Evolutionary conservation across 1,284 basidiomycete genomes (phyloP).

Genomic region (Ceratobasidium sp.): DNA sequence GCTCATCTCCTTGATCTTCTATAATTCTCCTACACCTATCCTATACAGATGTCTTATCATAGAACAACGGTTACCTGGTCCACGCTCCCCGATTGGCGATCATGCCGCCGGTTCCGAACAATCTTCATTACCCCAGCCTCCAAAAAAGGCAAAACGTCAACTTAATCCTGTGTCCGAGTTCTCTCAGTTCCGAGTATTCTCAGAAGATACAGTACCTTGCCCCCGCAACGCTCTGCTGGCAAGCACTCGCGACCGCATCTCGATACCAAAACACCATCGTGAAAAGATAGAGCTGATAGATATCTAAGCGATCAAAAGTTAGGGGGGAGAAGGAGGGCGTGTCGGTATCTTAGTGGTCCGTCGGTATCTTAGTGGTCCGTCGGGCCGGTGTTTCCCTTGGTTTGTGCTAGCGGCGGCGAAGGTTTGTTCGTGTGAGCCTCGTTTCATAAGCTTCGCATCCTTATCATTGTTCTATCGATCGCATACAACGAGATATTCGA

Average conservation of each 20-base stretch:
- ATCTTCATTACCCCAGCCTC: no score
- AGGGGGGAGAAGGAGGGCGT: not conserved
- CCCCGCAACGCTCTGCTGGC: conserved; percentile 16
- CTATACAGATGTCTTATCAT: not conserved
- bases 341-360: conserved; percentile 8
- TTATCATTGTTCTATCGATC: no score
- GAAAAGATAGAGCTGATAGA: not conserved
- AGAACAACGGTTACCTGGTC: not conserved
- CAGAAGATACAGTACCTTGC: no score
- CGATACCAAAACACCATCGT: not conserved
- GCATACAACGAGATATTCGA: no score
- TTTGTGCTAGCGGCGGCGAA: not conserved
- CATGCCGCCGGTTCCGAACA: not conserved
- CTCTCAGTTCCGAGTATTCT: no score
- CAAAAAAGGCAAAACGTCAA: no score
- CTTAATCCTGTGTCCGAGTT: no score
- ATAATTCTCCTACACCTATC: no score
- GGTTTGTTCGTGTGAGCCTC: no score
- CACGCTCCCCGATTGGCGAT: conserved; percentile 12
- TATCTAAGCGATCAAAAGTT: conserved; percentile 3
- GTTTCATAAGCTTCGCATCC: no score
- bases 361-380: conserved; percentile 8
- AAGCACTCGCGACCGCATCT: conserved; percentile 5
- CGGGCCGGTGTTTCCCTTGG: conserved; percentile 2
- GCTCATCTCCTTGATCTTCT: no score